A percentile compares a stretch with the other conserved stretches of the same genome.
phyloP scores from a whole-genome alignment of 1,284 basidiomycete species.

The Melampsora abietis-canadensis region DNA sequence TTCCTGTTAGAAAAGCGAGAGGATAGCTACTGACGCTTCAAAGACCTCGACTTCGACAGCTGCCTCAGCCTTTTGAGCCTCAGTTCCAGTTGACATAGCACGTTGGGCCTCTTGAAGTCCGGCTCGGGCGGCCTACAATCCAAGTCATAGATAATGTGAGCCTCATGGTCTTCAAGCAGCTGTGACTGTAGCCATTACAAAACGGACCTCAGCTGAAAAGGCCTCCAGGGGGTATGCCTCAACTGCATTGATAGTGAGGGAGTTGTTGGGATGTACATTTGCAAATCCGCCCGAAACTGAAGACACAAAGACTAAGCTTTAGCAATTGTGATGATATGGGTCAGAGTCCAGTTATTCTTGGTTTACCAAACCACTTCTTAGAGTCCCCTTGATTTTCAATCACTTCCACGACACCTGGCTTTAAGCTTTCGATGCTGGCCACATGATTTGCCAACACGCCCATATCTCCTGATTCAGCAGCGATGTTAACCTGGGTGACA shows the following conservation, averaged over 20 bases:
- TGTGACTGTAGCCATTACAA: conserved; percentile 34
- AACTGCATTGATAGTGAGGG: conserved; percentile 90
- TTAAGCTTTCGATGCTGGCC: conserved; percentile 83
- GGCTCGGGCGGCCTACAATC: conserved; percentile 74
- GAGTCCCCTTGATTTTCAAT: conserved; percentile 71
- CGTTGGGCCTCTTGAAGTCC: conserved; percentile 86
- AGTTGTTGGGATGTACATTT: conserved; percentile 95
- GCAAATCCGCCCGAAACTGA: conserved; percentile 94
- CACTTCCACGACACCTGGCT: conserved; percentile 87
- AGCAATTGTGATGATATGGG: not conserved
- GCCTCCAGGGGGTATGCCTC: conserved; percentile 90
- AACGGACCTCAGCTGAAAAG: conserved; percentile 76
- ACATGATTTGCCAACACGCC: conserved; percentile 97
- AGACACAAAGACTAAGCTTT: not conserved
- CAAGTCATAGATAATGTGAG: not conserved
- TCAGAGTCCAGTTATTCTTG: not conserved
- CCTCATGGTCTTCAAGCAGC: no score
- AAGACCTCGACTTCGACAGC: conserved; percentile 39
- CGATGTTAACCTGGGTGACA: conserved; percentile 88
- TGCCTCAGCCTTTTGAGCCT: conserved; percentile 77
- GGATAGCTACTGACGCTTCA: conserved; percentile 27
- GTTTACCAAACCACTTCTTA: conserved; percentile 94
- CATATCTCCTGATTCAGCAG: conserved; percentile 94
- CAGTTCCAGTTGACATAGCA: conserved; percentile 74
- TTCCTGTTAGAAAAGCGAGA: no score